Conservation (phyloP, 805 yeast species). For the Sugiyamaella mastotermitis region DNA sequence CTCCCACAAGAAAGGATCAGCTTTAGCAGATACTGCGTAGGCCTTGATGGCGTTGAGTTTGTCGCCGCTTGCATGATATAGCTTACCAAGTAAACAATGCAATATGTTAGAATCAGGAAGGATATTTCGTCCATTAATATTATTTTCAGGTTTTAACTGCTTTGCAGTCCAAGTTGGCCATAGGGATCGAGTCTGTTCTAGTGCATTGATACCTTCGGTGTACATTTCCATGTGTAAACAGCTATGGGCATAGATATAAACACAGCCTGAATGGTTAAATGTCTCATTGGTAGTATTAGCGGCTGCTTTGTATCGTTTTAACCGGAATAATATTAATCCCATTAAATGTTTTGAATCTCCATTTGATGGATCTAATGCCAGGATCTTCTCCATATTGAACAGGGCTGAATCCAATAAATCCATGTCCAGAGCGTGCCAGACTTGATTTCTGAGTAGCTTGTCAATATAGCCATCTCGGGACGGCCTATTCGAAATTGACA, state of each 20-base stretch:
- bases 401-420: constrained; percentile 71
- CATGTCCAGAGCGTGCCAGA: constrained; percentile 67
- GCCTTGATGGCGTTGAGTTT: constrained; percentile 57
- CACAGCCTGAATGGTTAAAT: constrained; percentile 62
- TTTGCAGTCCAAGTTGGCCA: constrained; percentile 4
- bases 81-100: constrained; percentile 61
- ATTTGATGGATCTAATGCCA: constrained; percentile 54
- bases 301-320: constrained; percentile 56
- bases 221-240: constrained; percentile 50
- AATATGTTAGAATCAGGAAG: constrained; percentile 69
- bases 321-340: constrained; percentile 59
- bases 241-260: constrained; percentile 66
- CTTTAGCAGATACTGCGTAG: constrained; percentile 61
- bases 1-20: constrained; percentile 81
- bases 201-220: constrained; percentile 56
- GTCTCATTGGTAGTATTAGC: constrained; percentile 42
- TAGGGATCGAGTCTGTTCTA: constrained; percentile 26
- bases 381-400: constrained; percentile 75
- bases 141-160: background rate
- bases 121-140: background rate
- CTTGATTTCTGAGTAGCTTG: constrained; percentile 36
- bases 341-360: constrained; percentile 62
- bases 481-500: background rate
- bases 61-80: constrained; percentile 56
- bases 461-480: constrained; percentile 5